phyloP scores from a whole-genome alignment of 106 monocot genomes.

The Dendrobium nobile region DNA sequence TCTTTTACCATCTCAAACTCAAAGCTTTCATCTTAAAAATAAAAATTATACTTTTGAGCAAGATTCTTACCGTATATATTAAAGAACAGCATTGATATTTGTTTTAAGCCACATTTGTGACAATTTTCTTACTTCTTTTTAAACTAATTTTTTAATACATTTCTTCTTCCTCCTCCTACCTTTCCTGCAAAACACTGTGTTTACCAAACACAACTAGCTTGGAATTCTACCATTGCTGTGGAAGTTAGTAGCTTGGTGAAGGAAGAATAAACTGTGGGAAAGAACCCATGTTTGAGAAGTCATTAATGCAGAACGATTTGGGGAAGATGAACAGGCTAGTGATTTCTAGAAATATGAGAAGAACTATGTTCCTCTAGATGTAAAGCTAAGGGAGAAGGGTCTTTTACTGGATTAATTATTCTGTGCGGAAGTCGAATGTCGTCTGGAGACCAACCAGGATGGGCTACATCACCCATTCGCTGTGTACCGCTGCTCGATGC shows the following conservation, averaged over 20 bases:
- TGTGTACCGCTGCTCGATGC: too few relatives aligned
- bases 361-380: constrained; percentile 58
- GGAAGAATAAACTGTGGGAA: background rate
- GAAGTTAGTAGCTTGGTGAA: background rate
- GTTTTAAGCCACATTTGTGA: too few relatives aligned
- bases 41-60: too few relatives aligned
- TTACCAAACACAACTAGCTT: background rate
- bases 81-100: too few relatives aligned
- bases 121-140: too few relatives aligned
- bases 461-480: too few relatives aligned
- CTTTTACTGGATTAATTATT: constrained; percentile 21
- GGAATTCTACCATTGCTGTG: background rate
- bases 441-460: too few relatives aligned
- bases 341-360: constrained; percentile 67
- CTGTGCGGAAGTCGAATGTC: too few relatives aligned
- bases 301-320: constrained; percentile 60
- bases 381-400: constrained; percentile 44
- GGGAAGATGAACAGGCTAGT: constrained; percentile 73
- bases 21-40: too few relatives aligned
- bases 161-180: background rate
- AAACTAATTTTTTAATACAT: too few relatives aligned
- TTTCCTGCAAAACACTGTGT: background rate
- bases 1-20: too few relatives aligned
- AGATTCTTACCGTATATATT: too few relatives aligned
- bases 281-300: constrained; percentile 56